phyloP scores from a whole-genome alignment of 208 protist genomes.

The Porcisia deanei region DNA sequence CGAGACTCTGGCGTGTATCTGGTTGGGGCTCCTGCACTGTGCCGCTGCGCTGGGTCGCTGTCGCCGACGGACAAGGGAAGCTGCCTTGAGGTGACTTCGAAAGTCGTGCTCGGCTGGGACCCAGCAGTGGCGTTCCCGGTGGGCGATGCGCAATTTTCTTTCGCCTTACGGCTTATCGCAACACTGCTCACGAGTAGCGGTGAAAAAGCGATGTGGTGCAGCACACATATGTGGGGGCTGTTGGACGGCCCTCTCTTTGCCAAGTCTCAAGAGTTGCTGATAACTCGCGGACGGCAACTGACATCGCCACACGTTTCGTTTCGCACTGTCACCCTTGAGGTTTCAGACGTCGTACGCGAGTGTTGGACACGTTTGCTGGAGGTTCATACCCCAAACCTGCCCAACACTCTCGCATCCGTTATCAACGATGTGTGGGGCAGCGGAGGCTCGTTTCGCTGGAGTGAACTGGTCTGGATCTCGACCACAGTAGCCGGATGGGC shows the following conservation, averaged over 20 bases:
- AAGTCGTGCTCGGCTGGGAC: conserved; percentile 4
- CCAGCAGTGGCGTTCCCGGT: not conserved
- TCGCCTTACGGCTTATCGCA: conserved; percentile 19
- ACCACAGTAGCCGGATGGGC: conserved; percentile 17
- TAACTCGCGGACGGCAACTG: not conserved
- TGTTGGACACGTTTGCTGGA: conserved; percentile 12
- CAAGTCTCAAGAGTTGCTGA: not conserved
- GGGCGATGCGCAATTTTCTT: not conserved
- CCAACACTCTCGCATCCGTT: not conserved
- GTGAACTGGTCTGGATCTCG: conserved; percentile 16
- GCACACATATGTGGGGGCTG: conserved; percentile 1
- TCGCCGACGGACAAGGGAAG: not conserved
- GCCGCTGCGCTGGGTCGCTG: conserved; percentile 7
- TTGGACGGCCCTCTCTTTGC: conserved; percentile 14
- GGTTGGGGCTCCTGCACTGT: not conserved
- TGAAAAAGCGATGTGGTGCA: not conserved
- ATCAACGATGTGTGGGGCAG: conserved; percentile 5
- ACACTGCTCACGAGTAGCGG: not conserved
- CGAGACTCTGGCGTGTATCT: conserved; percentile 6
- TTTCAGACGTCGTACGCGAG: not conserved
- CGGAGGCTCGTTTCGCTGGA: conserved; percentile 1
- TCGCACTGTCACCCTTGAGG: not conserved
- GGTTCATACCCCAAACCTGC: not conserved
- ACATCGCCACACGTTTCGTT: not conserved
- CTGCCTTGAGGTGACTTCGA: not conserved